These are phyloP conservation scores for Syzygium aromaticum DNA, from an alignment of 345 rosid species.

Conservation along the genomic window DNA sequence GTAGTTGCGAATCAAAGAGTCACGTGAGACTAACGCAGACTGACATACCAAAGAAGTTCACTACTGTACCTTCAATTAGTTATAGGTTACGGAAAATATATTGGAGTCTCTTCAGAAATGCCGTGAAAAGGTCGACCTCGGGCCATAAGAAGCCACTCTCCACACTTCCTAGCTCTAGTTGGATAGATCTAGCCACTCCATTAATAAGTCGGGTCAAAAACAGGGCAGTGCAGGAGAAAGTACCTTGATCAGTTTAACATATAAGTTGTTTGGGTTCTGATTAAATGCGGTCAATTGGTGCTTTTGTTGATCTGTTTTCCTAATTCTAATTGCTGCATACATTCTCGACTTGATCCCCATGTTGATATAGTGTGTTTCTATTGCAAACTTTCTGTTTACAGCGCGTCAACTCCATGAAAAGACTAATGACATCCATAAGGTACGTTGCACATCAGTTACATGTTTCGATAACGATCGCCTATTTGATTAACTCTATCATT, in stretches of 20 bases:
- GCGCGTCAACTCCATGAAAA: not conserved
- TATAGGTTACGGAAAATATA: not conserved
- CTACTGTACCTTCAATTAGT: slow-evolving; percentile 1
- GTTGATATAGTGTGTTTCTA: not conserved
- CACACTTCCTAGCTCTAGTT: slow-evolving; percentile 23
- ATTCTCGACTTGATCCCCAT: not conserved
- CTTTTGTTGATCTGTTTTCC: not conserved
- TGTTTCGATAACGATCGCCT: not conserved
- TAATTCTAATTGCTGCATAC: not conserved
- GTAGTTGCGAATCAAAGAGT: not conserved
- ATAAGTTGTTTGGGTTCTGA: not conserved
- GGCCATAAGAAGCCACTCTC: slow-evolving; percentile 24
- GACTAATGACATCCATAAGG: not conserved
- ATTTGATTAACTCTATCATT: not conserved
- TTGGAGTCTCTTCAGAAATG: slow-evolving; percentile 3
- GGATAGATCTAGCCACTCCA: slow-evolving; percentile 31
- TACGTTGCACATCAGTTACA: not conserved
- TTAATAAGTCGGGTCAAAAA: slow-evolving; percentile 59
- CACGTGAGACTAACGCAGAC: slow-evolving; percentile 31
- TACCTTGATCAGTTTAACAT: slow-evolving; percentile 60
- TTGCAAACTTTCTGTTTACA: not conserved
- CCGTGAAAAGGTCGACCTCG: slow-evolving; percentile 22
- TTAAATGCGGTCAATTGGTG: not conserved
- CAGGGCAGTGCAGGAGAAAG: slow-evolving; percentile 65
- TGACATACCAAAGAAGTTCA: not conserved